A percentile compares a stretch with the other conserved stretches of the same genome.
phyloP scores from a whole-genome alignment of 805 yeast genomes.

The Candida ulmi region DNA sequence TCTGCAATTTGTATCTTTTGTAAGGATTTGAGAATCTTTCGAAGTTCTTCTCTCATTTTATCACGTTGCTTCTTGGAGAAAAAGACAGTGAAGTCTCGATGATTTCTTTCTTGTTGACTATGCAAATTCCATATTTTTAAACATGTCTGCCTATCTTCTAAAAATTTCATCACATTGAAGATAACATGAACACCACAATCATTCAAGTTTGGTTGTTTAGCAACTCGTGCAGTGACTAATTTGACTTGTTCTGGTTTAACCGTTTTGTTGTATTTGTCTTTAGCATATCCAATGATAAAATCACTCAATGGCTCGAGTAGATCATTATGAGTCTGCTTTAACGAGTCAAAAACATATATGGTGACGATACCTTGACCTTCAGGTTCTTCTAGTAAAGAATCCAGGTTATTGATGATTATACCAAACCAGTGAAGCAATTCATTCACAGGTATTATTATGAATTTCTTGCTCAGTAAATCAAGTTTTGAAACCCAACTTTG shows the following conservation, averaged over 20 bases:
- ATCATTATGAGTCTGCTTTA: conserved; percentile 51
- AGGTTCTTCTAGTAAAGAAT: conserved; percentile 13
- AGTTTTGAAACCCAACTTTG: conserved; percentile 74
- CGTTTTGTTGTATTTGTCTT: conserved; percentile 48
- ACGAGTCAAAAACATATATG: conserved; percentile 65
- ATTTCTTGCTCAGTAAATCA: conserved; percentile 53
- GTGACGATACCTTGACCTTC: conserved; percentile 13
- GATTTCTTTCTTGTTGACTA: conserved; percentile 1
- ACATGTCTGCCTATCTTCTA: conserved; percentile 43
- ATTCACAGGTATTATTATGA: conserved; percentile 75
- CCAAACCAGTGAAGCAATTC: conserved; percentile 85
- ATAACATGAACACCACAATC: conserved; percentile 95
- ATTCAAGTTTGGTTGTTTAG: conserved; percentile 80
- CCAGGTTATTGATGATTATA: conserved; percentile 60
- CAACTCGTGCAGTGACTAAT: conserved; percentile 51
- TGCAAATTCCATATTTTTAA: conserved; percentile 40
- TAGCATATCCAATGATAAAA: conserved; percentile 64
- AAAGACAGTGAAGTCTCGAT: background rate
- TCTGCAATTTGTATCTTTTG: conserved; percentile 13
- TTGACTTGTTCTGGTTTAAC: conserved; percentile 43
- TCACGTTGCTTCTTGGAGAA: background rate
- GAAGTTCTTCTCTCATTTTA: background rate
- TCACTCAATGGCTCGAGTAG: conserved; percentile 47
- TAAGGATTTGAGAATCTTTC: conserved; percentile 8
- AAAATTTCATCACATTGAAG: conserved; percentile 58